A percentile compares a stretch with the other conserved stretches of the same genome.
These are phyloP conservation scores for Pseudoturritis turrita DNA, from an alignment of 345 rosid genomes.

Conservation along the genomic window DNA sequence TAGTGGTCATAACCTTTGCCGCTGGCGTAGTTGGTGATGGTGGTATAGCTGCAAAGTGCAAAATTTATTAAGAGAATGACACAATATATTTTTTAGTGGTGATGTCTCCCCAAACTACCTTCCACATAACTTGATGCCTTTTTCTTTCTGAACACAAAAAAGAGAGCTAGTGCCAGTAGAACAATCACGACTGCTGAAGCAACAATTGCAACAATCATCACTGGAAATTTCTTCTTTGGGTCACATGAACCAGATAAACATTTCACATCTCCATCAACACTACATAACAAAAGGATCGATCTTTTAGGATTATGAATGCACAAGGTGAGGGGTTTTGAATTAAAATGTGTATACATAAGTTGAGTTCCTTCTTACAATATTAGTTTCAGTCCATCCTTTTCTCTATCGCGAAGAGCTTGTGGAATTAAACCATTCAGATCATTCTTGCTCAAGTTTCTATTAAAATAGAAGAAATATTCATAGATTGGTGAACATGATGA, in stretches of 20 bases:
- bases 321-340: background rate
- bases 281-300: background rate
- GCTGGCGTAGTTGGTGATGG: background rate
- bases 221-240: slow-evolving; percentile 7
- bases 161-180: background rate
- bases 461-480: background rate
- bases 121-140: background rate
- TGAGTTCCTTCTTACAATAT: background rate
- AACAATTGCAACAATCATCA: slow-evolving; percentile 16
- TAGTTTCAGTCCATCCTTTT: slow-evolving; percentile 3
- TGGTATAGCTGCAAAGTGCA: background rate
- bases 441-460: slow-evolving; percentile 40
- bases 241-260: background rate
- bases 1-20: background rate
- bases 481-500: background rate
- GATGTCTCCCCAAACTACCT: background rate
- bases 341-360: background rate
- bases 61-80: background rate
- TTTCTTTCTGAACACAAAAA: background rate
- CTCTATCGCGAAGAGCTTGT: slow-evolving; percentile 23
- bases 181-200: background rate
- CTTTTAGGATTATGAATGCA: background rate
- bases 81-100: too few species aligned
- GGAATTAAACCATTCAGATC: slow-evolving; percentile 37
- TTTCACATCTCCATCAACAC: background rate